Base-by-base conservation (phyloP, 2,329 filamentous ascomycete species). In the Sclerotiophoma versabilis region DNA sequence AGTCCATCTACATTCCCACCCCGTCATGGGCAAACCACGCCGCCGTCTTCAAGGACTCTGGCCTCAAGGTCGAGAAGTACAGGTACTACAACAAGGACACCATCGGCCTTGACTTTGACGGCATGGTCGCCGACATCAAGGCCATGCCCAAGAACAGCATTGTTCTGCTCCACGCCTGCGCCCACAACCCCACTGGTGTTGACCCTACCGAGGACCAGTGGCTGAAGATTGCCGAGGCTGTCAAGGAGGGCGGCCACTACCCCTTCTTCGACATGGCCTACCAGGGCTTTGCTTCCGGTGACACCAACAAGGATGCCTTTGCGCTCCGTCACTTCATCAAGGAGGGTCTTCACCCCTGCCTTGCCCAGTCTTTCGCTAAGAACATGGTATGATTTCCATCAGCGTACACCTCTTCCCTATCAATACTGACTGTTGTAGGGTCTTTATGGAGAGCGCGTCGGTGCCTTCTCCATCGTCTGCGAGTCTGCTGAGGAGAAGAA, bases 61-160 rank as follows among this genome's bases (percentile, higher is more conserved):
- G 93, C 53, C 85, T 99, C 63, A 85, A 91, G 79, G 92, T 98
- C 59, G 87, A 93, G 81, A 92, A 93, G 81, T 99, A 99, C 85
- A 86, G 91, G 71, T 99, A 99, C 87, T 99, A 98, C 84, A 91
- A 98, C 87, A 96, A 96, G 84, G 88, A 96, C 76, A 98, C 93
- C 73, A 98, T 97, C 75, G 93, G 93, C 51, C 89, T 99, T 63
- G 95, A 99, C 84, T 98, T 97, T 73, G 91, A 96, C 66, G 95
- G 95, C 71, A 86, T 99, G 84, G 74, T 97, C 56, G 88, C 85
- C 71, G 93, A 98, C 77, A 88, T 99, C 81, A 92, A 96, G 83
- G 86, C 84, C 65, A 92, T 93, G 53, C 92, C 93, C 67, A 86
- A 89, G 77, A 88, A 88, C 77, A 96, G 90, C 80, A 87, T 96